Evolutionary conservation across 129 eudicot species (phyloP), one percentile per base, ranked within the genome.

Genomic region (Pittosporum tobira): DNA sequence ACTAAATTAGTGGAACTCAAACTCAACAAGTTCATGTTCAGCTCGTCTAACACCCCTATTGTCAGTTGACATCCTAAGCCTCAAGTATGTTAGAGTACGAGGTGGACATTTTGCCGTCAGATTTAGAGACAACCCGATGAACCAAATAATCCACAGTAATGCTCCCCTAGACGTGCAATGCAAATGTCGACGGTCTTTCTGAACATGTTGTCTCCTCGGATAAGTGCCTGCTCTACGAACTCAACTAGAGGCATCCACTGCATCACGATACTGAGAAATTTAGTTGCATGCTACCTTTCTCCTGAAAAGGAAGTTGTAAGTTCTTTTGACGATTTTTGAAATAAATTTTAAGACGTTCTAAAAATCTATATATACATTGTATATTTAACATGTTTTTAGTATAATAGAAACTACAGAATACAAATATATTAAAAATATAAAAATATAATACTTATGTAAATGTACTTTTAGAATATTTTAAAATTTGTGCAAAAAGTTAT

Each of bases 231-330:
- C 54, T 72, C 67, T 23, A 80, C 78, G 53, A 82, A 85, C 68
- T 89, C 95, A 3, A 46, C 64, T 61, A 89, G 67, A 22, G 97
- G 88, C 97, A 89, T 85, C 97, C 97, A 89, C 97, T 89, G 80
- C 73, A 71, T 10, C 6, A 34, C 9, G 45, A 56, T 3, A 31
- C 26, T 30, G 18, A 31, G 38, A 51, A n/a, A 29, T 21, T 54
- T 29, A 29, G n/a, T n/a, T n/a, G n/a, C n/a, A n/a, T n/a, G n/a
- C n/a, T n/a, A n/a, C n/a, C n/a, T n/a, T n/a, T n/a, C n/a, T n/a
- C n/a, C n/a, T n/a, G n/a, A n/a, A n/a, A n/a, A n/a, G n/a, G n/a
- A n/a, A n/a, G n/a, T n/a, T n/a, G n/a, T n/a, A n/a, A n/a, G n/a
- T n/a, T n/a, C n/a, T n/a, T n/a, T n/a, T n/a, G n/a, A n/a, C n/a